A percentile compares a stretch with the other conserved stretches of the same genome.
Evolutionary conservation across 208 protist genomes (phyloP).

Genomic region (Trypanosoma cruzi): DNA sequence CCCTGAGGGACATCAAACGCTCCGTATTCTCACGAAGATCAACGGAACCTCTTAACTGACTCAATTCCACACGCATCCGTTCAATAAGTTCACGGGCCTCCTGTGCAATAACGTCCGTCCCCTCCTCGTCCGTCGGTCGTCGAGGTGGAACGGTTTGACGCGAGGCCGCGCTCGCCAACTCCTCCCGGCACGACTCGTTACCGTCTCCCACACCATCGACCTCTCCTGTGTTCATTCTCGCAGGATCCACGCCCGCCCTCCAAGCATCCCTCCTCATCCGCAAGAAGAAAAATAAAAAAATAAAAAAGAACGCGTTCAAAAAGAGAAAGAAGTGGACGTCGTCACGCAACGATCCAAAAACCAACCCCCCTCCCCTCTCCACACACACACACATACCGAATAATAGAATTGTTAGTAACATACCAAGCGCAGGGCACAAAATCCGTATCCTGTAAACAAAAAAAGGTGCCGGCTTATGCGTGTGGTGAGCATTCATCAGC

Average conservation of each 20-base stretch:
- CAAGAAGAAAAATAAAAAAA: constrained; percentile 16
- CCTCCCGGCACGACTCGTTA: not conserved
- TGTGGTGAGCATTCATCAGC: not conserved
- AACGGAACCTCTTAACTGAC: constrained; percentile 23
- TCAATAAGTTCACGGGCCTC: constrained; percentile 26
- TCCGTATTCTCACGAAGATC: constrained; percentile 29
- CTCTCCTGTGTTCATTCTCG: not conserved
- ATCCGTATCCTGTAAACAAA: not conserved
- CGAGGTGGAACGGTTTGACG: constrained; percentile 5
- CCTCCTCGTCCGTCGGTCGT: constrained; percentile 10
- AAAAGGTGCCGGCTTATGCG: not conserved
- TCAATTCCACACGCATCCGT: constrained; percentile 34
- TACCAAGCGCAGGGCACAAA: not conserved
- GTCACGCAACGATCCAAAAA: not conserved
- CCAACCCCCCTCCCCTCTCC: not conserved
- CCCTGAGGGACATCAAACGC: constrained; percentile 13
- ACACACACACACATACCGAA: not conserved
- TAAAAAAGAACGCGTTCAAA: not conserved
- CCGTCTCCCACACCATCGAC: not conserved
- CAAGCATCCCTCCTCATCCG: constrained; percentile 10
- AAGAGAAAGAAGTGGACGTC: not conserved
- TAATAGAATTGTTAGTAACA: too few relatives aligned
- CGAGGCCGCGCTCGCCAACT: not conserved
- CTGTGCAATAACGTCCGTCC: constrained; percentile 17
- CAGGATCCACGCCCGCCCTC: not conserved